phyloP scores from a whole-genome alignment of 106 monocot species.

The Allium sativum region DNA sequence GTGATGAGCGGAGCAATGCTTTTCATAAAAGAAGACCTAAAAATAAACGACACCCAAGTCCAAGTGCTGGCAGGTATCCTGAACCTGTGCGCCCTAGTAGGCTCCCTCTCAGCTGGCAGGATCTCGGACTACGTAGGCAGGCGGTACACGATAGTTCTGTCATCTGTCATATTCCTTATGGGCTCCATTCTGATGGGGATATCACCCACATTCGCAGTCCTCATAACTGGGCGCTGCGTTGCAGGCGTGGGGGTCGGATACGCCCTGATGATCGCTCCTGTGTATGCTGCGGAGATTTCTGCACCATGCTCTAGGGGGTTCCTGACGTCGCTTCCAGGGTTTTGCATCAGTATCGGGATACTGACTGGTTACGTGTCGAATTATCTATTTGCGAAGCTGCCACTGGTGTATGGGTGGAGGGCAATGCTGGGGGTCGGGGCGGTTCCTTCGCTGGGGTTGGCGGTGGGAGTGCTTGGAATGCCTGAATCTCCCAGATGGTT shows the following conservation, averaged over 20 bases:
- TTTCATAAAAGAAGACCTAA: slow-evolving; percentile 55
- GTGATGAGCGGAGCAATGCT: slow-evolving; percentile 74
- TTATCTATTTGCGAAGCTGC: slow-evolving; percentile 23
- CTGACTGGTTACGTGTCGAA: slow-evolving; percentile 44
- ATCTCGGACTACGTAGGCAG: slow-evolving; percentile 79
- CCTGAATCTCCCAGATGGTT: slow-evolving; percentile 57
- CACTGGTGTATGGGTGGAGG: slow-evolving; percentile 25
- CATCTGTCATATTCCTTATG: slow-evolving; percentile 52
- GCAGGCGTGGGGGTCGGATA: slow-evolving; percentile 76
- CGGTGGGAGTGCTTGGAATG: slow-evolving; percentile 19
- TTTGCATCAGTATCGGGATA: slow-evolving; percentile 36
- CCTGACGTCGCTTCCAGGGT: slow-evolving; percentile 35
- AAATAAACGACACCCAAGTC: slow-evolving; percentile 49
- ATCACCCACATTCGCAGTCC: slow-evolving; percentile 50
- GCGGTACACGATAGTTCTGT: slow-evolving; percentile 59
- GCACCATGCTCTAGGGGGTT: slow-evolving; percentile 25
- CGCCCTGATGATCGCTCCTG: slow-evolving; percentile 61
- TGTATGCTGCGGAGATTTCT: slow-evolving; percentile 43
- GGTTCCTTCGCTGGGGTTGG: slow-evolving; percentile 21
- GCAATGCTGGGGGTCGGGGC: slow-evolving; percentile 33
- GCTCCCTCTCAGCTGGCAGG: slow-evolving; percentile 55
- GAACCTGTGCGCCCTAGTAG: slow-evolving; percentile 62
- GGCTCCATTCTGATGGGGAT: slow-evolving; percentile 71
- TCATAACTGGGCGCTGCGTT: slow-evolving; percentile 69
- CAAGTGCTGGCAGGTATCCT: slow-evolving; percentile 65